A percentile compares a stretch with the other conserved stretches of the same genome.
Conservation (phyloP, 768 basidiomycete species). For the Trichaptum fuscoviolaceum region DNA sequence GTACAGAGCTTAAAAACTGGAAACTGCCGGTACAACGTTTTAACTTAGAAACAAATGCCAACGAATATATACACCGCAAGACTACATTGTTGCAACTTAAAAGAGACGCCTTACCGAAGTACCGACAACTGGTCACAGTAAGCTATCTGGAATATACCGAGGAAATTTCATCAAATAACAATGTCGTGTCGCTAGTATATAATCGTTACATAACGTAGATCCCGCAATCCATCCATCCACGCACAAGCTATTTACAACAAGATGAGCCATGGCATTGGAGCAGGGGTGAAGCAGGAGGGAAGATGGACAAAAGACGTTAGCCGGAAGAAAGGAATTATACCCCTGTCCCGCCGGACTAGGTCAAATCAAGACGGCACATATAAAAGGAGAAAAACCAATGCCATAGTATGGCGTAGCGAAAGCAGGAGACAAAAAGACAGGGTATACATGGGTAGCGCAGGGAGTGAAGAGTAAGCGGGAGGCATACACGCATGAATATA, state of each 20-base stretch:
- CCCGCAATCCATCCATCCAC: conserved; percentile 12
- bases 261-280: conserved; percentile 13
- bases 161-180: not conserved
- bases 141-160: not conserved
- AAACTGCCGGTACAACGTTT: no score
- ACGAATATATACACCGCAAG: no score
- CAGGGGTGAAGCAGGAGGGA: conserved; percentile 32
- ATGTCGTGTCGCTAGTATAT: not conserved
- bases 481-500: not conserved
- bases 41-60: no score
- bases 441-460: not conserved
- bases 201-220: not conserved
- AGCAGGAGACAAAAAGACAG: not conserved
- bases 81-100: no score
- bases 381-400: conserved; percentile 18
- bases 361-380: conserved; percentile 29
- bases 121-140: no score
- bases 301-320: conserved; percentile 21
- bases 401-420: not conserved
- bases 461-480: not conserved
- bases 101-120: no score
- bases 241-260: conserved; percentile 19
- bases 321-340: conserved; percentile 4
- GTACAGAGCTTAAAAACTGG: no score
- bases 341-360: not conserved